Base-by-base conservation (phyloP, 208 protist genomes). In the Leishmania tarentolae region DNA sequence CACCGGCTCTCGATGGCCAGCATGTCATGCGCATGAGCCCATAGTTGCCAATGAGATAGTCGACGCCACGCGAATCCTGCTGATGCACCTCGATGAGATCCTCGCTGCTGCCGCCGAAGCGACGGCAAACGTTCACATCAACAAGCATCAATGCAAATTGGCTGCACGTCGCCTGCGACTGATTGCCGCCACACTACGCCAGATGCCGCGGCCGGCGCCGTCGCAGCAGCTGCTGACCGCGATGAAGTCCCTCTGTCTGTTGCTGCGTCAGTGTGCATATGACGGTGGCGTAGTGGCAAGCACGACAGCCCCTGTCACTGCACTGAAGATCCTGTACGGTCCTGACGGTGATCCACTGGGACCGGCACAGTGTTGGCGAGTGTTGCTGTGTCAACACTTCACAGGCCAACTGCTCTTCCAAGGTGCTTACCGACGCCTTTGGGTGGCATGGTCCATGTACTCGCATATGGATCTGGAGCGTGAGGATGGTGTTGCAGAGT, bases 401-500 rank as follows among this genome's bases (percentile, higher is more conserved):
- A 91, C 88, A 42, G 89, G 88, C 76, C 80, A 70, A 13, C 65
- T 63, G 1, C 75, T 87, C 52, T 97, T 97, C 74, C 76, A 40
- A 1, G 80, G 69, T 42, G 57, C 91, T 5, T 86, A 88, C 71
- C 79, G 85, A 37, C 88, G 91, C n/a, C 79, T 92, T 40, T 73
- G 76, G 76, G 46, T 50, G 40, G 89, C 91, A 35, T 97, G 93
- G 91, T 80, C 78, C 21, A 83, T 95, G 75, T 91, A 95, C 70
- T 90, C 86, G 19, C 76, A 47, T 42, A 88, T 82, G 61, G 79
- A 63, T 15, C 61, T 75, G 61, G 93, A 90, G 90, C 75, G 35
- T 9, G 84, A 75, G 40, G 87, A 94, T 61, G 76, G 85, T 37
- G 31, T 70, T 17, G 63, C 56, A 6, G 93, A 92, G 57, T 47